Conservation (phyloP, 495 filamentous ascomycete genomes). For the Eremomyces bilateralis region DNA sequence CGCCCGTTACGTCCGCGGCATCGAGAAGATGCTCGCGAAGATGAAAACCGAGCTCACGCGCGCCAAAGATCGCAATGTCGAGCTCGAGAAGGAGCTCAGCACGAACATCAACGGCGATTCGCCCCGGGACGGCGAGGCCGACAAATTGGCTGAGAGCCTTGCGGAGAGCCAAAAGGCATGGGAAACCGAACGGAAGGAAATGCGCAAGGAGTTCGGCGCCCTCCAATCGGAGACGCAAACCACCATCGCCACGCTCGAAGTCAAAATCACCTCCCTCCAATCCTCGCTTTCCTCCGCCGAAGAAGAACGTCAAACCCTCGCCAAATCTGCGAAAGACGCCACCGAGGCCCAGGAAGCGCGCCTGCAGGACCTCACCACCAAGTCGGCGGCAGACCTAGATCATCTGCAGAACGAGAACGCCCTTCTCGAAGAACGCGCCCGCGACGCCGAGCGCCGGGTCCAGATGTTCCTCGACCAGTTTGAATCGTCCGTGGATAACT, state of each 20-base stretch:
- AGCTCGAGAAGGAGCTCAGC: slow-evolving; percentile 59
- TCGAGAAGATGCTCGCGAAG: slow-evolving; percentile 95
- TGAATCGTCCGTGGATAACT: slow-evolving; percentile 79
- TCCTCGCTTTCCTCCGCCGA: slow-evolving; percentile 39
- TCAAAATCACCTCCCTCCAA: slow-evolving; percentile 42
- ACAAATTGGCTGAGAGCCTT: slow-evolving; percentile 2
- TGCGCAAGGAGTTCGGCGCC: slow-evolving; percentile 42
- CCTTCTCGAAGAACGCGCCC: slow-evolving; percentile 55
- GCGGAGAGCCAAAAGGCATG: slow-evolving; percentile 28
- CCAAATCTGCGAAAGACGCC: slow-evolving; percentile 35
- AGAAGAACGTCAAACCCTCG: slow-evolving; percentile 42
- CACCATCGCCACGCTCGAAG: slow-evolving; percentile 45
- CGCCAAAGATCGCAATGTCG: slow-evolving; percentile 68
- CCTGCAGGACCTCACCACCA: slow-evolving; percentile 1
- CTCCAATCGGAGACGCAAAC: slow-evolving; percentile 44
- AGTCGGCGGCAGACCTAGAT: slow-evolving; percentile 46
- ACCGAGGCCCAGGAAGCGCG: slow-evolving; percentile 31
- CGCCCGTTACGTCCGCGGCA: slow-evolving; percentile 97
- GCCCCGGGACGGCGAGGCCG: slow-evolving; percentile 12
- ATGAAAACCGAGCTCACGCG: slow-evolving; percentile 91
- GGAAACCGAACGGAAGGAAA: slow-evolving; percentile 49
- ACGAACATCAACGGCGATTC: no score
- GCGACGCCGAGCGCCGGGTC: slow-evolving; percentile 83
- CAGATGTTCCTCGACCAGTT: slow-evolving; percentile 85
- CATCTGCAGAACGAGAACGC: slow-evolving; percentile 63